Evolutionary conservation across 805 yeast species (phyloP).

Genomic region (Schwanniomyces occidentalis): DNA sequence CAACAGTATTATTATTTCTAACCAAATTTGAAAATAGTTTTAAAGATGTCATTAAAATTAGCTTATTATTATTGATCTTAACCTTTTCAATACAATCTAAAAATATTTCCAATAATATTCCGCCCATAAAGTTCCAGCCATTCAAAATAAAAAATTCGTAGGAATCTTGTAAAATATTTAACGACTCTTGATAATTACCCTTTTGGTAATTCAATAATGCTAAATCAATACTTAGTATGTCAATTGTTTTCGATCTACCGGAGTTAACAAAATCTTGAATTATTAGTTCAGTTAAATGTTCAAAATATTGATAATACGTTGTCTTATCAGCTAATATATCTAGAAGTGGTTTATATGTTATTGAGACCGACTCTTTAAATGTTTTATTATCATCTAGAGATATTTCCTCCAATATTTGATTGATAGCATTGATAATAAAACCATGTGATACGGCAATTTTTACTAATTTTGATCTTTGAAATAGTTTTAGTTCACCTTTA

Average conservation of each 20-base stretch:
- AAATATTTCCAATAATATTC: conserved; percentile 62
- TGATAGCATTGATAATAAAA: conserved; percentile 17
- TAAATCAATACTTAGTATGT: conserved; percentile 73
- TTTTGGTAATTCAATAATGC: conserved; percentile 67
- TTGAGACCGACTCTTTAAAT: not conserved
- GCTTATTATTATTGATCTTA: conserved; percentile 22
- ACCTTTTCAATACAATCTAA: conserved; percentile 62
- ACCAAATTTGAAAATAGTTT: conserved; percentile 37
- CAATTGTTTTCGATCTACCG: conserved; percentile 62
- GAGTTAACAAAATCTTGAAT: conserved; percentile 53
- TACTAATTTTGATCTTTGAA: conserved; percentile 46
- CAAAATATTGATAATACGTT: conserved; percentile 33
- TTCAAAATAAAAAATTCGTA: conserved; percentile 65
- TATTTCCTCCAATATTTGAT: conserved; percentile 22
- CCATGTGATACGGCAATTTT: conserved; percentile 24
- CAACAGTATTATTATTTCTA: conserved; percentile 13
- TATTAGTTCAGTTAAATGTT: conserved; percentile 55
- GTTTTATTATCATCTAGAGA: conserved; percentile 13
- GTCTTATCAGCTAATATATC: conserved; percentile 14
- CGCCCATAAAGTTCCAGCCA: conserved; percentile 77
- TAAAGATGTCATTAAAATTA: conserved; percentile 41
- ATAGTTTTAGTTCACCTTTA: conserved; percentile 49
- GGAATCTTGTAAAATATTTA: conserved; percentile 62
- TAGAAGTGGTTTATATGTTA: conserved; percentile 17
- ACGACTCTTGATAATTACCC: conserved; percentile 59